phyloP scores from a whole-genome alignment of 768 basidiomycete genomes.

The Trametes elegans region DNA sequence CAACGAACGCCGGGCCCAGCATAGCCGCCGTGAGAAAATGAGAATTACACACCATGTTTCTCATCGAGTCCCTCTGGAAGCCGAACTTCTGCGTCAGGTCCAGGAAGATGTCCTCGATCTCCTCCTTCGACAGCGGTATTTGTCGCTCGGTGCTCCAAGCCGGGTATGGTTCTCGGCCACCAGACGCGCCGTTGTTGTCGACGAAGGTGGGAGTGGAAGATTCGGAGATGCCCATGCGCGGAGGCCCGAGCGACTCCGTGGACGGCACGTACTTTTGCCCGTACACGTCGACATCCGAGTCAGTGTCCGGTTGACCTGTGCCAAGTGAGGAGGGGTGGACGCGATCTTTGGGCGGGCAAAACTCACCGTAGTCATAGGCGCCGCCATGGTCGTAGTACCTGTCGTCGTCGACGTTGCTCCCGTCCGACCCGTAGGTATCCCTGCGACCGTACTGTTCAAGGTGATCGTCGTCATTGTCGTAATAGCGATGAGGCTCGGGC shows the following conservation, averaged over 20 bases:
- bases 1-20: neutral
- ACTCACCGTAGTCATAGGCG: conserved; percentile 64
- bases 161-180: conserved; percentile 81
- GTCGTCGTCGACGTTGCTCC: conserved; percentile 53
- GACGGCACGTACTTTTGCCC: conserved; percentile 70
- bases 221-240: conserved; percentile 60
- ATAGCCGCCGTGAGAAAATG: conserved; percentile 7
- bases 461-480: conserved; percentile 76
- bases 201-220: conserved; percentile 72
- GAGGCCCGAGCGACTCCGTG: conserved; percentile 69
- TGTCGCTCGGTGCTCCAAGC: conserved; percentile 91
- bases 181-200: conserved; percentile 52
- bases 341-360: neutral
- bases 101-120: conserved; percentile 97
- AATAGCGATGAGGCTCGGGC: conserved; percentile 43
- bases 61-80: conserved; percentile 93
- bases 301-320: conserved; percentile 75
- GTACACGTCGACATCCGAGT: conserved; percentile 77
- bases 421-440: conserved; percentile 65
- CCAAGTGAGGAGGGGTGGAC: neutral
- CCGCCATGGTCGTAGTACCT: conserved; percentile 65
- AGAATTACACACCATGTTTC: conserved; percentile 73
- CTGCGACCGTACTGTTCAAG: conserved; percentile 57
- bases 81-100: conserved; percentile 99
- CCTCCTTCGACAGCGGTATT: conserved; percentile 98